Base-by-base conservation (phyloP, 805 yeast species). In the Starmerella davenportii region DNA sequence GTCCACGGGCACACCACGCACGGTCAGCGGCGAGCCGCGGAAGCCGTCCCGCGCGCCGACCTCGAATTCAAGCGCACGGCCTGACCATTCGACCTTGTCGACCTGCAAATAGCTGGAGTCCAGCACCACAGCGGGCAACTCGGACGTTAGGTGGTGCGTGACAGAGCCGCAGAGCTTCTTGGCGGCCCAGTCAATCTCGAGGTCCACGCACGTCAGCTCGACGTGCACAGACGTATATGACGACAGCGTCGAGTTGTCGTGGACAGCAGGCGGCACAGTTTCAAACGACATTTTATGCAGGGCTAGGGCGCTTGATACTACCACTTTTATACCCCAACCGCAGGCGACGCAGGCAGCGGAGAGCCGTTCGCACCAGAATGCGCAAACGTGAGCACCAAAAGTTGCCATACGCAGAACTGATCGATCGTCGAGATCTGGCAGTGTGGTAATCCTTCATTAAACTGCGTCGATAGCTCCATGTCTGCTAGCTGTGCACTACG, bases 21-120 rank as follows among this genome's bases (percentile, higher is more conserved):
- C 53, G n/a, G 40, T 41, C 41, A 68, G 52, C 1, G 68, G 55
- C 2, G 68, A 49, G 13, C 75, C 75, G 27, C 63, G 56, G 5
- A 67, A 60, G 32, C 55, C 62, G 3, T 42, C 38, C 21, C 69
- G 53, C 1, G 49, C 52, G 13, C 48, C 52, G 13, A 65, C 31
- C 4, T 41, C 29, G 45, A 52, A 63, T 20, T 37, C 38, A 1
- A 58, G 56, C 1, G 42, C 46, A 0, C 43, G 35, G 14, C 60
- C 66, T 46, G 77, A 60, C 40, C 78, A 60, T 3, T 47, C 39
- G 17, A 70, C 72, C 0, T 49, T 43, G 19, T 54, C 45, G 21
- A 84, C 60, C 2, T 61, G 55, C 44, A 84, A 60, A 51, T 54
- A 73, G 0, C 90, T 75, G 0, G 87, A 68, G 55, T 84, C 95